Percentiles rank a stretch among this genome's conserved stretches.
phyloP scores from a whole-genome alignment of 2,329 filamentous ascomycete genomes.

The Epicoccum nigrum region DNA sequence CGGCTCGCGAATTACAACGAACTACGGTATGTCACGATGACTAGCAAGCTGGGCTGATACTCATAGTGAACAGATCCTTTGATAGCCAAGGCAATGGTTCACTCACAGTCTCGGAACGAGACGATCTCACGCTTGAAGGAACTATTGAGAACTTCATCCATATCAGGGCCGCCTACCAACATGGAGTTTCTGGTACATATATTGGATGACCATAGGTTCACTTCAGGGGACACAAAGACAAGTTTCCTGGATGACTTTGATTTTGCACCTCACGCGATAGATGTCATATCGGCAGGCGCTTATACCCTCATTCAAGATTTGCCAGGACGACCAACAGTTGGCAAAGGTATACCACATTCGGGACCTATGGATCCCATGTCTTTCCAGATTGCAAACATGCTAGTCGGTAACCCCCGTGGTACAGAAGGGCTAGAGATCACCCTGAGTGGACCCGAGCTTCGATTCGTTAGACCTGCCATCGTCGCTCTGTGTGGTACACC shows the following conservation, averaged over 20 bases:
- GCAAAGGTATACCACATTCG: constrained; percentile 63
- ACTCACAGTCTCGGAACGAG: constrained; percentile 50
- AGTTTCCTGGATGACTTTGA: constrained; percentile 61
- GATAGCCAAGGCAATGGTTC: constrained; percentile 65
- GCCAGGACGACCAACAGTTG: constrained; percentile 62
- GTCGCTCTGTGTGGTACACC: constrained; percentile 64
- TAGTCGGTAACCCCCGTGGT: constrained; percentile 62
- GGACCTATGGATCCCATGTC: constrained; percentile 68
- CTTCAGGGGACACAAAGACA: constrained; percentile 61
- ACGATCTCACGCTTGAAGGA: constrained; percentile 54
- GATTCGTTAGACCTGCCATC: constrained; percentile 61
- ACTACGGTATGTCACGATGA: constrained; percentile 55
- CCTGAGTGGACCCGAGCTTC: constrained; percentile 63
- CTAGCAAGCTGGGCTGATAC: background rate
- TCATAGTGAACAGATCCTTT: constrained; percentile 53
- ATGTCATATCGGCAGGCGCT: constrained; percentile 62
- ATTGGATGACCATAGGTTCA: constrained; percentile 55
- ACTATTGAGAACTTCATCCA: constrained; percentile 53
- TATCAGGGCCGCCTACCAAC: constrained; percentile 63
- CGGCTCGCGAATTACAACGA: constrained; percentile 62
- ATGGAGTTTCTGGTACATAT: constrained; percentile 62
- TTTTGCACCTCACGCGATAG: constrained; percentile 59
- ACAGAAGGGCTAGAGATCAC: constrained; percentile 66
- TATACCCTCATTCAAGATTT: constrained; percentile 66
- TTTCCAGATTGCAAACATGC: constrained; percentile 63